Base-by-base conservation (phyloP, 495 filamentous ascomycete species). In the Penicillium cosmopolitanum region DNA sequence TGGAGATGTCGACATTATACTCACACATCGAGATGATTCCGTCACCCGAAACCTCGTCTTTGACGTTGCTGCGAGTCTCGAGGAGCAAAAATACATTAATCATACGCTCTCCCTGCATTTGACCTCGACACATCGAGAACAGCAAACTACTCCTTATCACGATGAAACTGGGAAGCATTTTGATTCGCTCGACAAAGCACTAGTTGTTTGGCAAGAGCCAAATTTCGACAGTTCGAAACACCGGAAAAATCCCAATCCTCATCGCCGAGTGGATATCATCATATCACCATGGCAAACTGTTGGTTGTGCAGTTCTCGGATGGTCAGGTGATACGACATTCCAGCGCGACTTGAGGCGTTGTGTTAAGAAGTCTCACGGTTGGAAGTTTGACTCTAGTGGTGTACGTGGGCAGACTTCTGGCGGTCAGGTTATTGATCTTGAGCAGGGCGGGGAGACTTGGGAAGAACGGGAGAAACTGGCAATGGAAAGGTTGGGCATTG, bases 311-410 rank as follows among this genome's bases (percentile, higher is more conserved):
- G 82, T 98, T 3, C 74, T 93, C 4, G 93, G 91, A 3, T 98
- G 94, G 96, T 87, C 88, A 13, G 90, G 91, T 3, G 96, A 87
- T 9, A 91, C 86, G 5, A 97, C 93, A 0, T 99, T 97, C 66
- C 84, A 96, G 77, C 78, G 96, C 33, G 95, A 99, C 71, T 66
- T 99, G 55, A 76, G 93, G 40, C 73, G 87, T 51, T 94, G 91
- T 70, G 89, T 87, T 51, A 96, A 93, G 75, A 83, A 87, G 54
- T 79, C 79, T 46, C 84, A 83, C 60, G 74, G 76, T 10, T 89
- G 90, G 82, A 96, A 93, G 72, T 97, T 99, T 70, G 92, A 96
- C 67, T 92, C 89, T 34, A 96, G 89, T 66, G 96, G 96, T 0
- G 82, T 98, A 3, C 80, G 92, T 53, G 87, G 85, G 67, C 77